Evolutionary conservation across 352 stramenopile species (phyloP).

Genomic region (Phytophthora crassamura): DNA sequence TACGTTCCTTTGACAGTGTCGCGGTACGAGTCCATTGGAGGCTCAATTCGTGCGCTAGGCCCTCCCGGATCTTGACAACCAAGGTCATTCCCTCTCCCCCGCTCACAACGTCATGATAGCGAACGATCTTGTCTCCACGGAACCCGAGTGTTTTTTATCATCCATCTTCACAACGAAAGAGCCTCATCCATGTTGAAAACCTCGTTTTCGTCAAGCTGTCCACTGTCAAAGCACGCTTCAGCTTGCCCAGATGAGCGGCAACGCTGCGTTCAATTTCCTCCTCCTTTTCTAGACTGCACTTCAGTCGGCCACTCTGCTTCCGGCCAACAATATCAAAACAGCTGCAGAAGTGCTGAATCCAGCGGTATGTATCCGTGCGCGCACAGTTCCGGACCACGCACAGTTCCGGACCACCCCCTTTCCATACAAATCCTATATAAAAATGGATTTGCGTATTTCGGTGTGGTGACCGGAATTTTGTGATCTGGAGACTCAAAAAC

Average conservation of each 20-base stretch:
- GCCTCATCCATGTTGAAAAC: slow-evolving; percentile 8
- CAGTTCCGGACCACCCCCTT: no score
- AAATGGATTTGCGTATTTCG: no score
- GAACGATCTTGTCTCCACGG: slow-evolving; percentile 1
- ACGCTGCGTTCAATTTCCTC: background rate
- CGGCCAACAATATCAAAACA: background rate
- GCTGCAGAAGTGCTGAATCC: background rate
- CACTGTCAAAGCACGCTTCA: slow-evolving; percentile 4
- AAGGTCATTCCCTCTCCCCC: background rate
- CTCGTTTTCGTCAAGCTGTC: background rate
- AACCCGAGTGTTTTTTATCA: slow-evolving; percentile 1
- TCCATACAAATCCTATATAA: no score
- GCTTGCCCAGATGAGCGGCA: background rate
- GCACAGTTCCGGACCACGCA: no score
- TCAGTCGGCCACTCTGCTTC: background rate
- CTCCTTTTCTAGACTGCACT: slow-evolving; percentile 2
- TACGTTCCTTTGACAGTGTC: no score
- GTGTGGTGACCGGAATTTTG: no score
- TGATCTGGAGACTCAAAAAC: no score
- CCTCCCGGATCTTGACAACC: no score
- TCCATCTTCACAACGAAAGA: slow-evolving; percentile 9
- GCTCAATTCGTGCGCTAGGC: no score
- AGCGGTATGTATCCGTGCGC: no score
- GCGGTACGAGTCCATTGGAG: no score
- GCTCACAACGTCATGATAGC: slow-evolving; percentile 1